phyloP scores from a whole-genome alignment of 495 filamentous ascomycete species.

The Talaromyces nanjingensis region DNA sequence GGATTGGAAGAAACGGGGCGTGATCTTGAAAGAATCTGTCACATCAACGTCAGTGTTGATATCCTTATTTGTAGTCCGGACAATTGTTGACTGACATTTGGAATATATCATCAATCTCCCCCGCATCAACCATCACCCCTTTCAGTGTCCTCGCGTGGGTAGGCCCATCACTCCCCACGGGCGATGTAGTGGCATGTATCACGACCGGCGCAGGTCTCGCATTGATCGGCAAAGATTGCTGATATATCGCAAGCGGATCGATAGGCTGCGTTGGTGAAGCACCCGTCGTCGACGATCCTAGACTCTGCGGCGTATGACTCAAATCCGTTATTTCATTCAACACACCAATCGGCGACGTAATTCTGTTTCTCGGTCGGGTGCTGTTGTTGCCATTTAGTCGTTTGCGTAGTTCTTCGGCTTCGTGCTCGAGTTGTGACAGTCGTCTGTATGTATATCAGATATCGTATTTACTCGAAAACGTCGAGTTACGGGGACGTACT shows the following conservation, averaged over 20 bases:
- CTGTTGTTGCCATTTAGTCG: slow-evolving; percentile 16
- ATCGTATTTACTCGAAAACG: too few species aligned
- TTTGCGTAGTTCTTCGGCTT: slow-evolving; percentile 30
- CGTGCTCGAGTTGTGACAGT: slow-evolving; percentile 29
- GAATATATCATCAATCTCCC: slow-evolving; percentile 35
- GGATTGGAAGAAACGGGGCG: slow-evolving; percentile 37
- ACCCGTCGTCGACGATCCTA: neutral
- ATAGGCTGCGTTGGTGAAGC: neutral
- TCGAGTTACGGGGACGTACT: slow-evolving; percentile 27
- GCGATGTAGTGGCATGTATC: neutral
- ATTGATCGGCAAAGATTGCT: neutral
- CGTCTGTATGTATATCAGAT: slow-evolving; percentile 18
- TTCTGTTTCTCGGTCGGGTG: slow-evolving; percentile 14
- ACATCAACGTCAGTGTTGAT: neutral
- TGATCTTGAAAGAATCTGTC: slow-evolving; percentile 41
- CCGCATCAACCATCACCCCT: slow-evolving; percentile 18
- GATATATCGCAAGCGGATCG: neutral
- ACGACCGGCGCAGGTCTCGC: slow-evolving; percentile 1
- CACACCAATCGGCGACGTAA: slow-evolving; percentile 21
- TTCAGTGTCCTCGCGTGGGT: slow-evolving; percentile 22
- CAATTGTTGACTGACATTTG: slow-evolving; percentile 15
- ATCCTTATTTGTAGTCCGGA: neutral
- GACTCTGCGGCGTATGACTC: slow-evolving; percentile 10
- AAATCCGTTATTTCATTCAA: slow-evolving; percentile 27
- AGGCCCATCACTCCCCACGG: neutral